phyloP scores from a whole-genome alignment of 2,329 filamentous ascomycete genomes.

The Ceratocystis destructans region DNA sequence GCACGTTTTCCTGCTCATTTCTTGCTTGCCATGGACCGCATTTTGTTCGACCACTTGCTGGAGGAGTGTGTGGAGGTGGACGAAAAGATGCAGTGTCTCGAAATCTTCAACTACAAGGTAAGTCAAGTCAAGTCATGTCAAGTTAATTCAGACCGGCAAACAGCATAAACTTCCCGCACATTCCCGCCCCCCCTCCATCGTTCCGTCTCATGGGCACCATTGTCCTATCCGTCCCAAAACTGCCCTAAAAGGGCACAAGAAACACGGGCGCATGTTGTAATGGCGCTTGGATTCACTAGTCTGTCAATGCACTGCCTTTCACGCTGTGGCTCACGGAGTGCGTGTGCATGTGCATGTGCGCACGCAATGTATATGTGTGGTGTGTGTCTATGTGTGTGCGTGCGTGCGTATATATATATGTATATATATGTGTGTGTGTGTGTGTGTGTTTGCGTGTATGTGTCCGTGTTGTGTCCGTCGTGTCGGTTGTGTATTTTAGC shows the following conservation, averaged over 20 bases:
- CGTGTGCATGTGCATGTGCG: not conserved
- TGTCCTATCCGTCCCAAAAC: not conserved
- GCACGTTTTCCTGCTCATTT: not conserved
- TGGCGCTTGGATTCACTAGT: not conserved
- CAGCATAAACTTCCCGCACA: not conserved
- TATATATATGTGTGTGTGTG: not conserved
- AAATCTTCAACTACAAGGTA: conserved; percentile 41
- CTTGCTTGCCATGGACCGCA: conserved; percentile 12
- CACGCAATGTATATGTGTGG: not conserved
- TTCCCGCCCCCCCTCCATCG: not conserved
- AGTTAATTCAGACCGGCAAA: not conserved
- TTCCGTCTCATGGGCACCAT: too few relatives aligned
- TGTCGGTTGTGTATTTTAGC: not conserved
- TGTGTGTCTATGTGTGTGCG: not conserved
- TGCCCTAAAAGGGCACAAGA: not conserved
- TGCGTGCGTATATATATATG: too few relatives aligned
- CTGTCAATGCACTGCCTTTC: not conserved
- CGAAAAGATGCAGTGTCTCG: conserved; percentile 42
- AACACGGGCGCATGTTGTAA: not conserved
- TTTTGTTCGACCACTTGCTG: conserved; percentile 24
- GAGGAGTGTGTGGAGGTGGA: conserved; percentile 34
- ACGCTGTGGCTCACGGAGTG: not conserved
- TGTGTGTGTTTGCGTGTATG: not conserved
- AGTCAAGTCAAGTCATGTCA: conserved; percentile 10
- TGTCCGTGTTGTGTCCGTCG: too few relatives aligned